Percentiles rank a stretch among this genome's conserved stretches.
phyloP scores from a whole-genome alignment of 2,329 filamentous ascomycete species.

The Dactylella cylindrospora region DNA sequence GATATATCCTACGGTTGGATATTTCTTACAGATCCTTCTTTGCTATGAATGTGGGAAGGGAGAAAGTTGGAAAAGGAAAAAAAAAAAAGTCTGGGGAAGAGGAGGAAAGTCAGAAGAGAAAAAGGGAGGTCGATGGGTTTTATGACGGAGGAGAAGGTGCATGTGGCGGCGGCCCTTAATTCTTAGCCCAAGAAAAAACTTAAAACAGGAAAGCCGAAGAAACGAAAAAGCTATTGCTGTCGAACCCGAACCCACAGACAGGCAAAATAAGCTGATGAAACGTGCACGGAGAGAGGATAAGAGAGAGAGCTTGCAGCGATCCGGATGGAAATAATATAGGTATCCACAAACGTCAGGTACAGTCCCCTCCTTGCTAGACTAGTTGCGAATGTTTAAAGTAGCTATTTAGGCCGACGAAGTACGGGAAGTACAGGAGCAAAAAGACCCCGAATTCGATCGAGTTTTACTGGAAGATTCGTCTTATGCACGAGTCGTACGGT shows the following conservation, averaged over 20 bases:
- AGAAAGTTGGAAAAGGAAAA: not conserved
- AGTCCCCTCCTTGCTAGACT: slow-evolving; percentile 20
- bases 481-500: not conserved
- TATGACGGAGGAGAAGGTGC: not conserved
- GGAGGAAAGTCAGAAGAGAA: not conserved
- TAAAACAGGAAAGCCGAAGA: not conserved
- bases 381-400: not conserved
- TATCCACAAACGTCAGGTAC: slow-evolving; percentile 8
- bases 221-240: not conserved
- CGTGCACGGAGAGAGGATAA: no score
- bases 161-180: not conserved
- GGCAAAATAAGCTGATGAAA: not conserved
- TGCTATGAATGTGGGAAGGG: no score
- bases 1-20: no score
- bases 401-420: not conserved
- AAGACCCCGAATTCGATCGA: not conserved
- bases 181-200: not conserved
- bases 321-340: not conserved
- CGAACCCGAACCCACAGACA: not conserved
- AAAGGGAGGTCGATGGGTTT: not conserved
- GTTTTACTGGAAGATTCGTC: not conserved
- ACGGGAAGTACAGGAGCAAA: not conserved
- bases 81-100: not conserved
- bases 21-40: no score
- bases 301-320: not conserved